Percentiles rank a stretch among this genome's conserved stretches.
phyloP scores from a whole-genome alignment of 2,329 filamentous ascomycete species.

The Cladorrhinum sp. region DNA sequence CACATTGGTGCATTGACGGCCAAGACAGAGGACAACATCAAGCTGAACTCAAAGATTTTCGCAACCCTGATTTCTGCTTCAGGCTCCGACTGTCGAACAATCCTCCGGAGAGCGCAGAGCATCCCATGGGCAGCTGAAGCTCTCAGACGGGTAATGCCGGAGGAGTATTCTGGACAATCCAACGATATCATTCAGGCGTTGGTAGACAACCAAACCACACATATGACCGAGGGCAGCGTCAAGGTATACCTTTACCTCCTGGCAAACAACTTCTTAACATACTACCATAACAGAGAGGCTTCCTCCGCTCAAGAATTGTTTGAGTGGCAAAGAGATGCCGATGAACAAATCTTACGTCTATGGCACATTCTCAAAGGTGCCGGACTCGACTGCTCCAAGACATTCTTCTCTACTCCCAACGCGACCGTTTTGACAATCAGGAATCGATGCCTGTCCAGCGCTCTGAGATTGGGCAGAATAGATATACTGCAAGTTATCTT shows the following conservation, averaged over 20 bases:
- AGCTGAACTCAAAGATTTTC: neutral
- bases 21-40: neutral
- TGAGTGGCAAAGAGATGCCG: neutral
- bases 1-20: neutral
- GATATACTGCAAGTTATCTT: neutral
- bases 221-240: neutral
- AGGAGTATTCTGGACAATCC: constrained; percentile 5
- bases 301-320: neutral
- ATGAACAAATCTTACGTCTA: constrained; percentile 1
- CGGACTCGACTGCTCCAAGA: neutral
- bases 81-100: neutral
- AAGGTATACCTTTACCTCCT: constrained; percentile 4
- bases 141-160: constrained; percentile 1
- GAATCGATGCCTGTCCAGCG: neutral
- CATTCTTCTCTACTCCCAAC: constrained; percentile 3
- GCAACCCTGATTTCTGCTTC: neutral
- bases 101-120: neutral
- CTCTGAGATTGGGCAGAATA: constrained; percentile 1
- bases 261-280: neutral
- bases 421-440: neutral
- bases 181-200: neutral
- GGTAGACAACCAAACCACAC: neutral
- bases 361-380: neutral
- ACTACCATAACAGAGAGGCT: neutral
- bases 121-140: constrained; percentile 5